Evolutionary conservation across 805 yeast species (phyloP).

Genomic region (Metschnikowia colocasiae): DNA sequence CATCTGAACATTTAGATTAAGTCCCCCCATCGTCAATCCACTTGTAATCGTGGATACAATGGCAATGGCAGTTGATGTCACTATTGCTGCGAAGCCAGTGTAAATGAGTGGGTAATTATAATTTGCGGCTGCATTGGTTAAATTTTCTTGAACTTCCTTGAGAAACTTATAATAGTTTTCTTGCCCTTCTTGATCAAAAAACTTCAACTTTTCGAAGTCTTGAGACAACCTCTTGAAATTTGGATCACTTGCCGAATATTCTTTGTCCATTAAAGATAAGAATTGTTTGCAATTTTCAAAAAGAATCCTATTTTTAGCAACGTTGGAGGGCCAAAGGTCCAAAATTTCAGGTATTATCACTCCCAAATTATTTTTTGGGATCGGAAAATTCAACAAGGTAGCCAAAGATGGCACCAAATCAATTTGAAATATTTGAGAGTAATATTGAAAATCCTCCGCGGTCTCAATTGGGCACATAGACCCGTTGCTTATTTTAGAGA

Average conservation of each 20-base stretch:
- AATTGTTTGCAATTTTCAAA: slow-evolving; percentile 59
- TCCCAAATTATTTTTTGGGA: slow-evolving; percentile 76
- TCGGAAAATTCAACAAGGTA: slow-evolving; percentile 56
- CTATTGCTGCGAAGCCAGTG: slow-evolving; percentile 15
- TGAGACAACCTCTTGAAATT: slow-evolving; percentile 15
- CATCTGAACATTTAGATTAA: neutral
- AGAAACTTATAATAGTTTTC: slow-evolving; percentile 37
- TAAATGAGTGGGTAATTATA: slow-evolving; percentile 56
- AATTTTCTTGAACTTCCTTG: slow-evolving; percentile 41
- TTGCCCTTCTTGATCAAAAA: slow-evolving; percentile 11
- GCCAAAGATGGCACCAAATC: slow-evolving; percentile 73
- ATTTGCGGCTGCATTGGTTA: slow-evolving; percentile 65
- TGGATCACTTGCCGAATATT: slow-evolving; percentile 22
- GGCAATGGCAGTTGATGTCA: neutral
- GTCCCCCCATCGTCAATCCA: neutral
- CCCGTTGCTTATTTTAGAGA: slow-evolving; percentile 27
- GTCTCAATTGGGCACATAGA: slow-evolving; percentile 36
- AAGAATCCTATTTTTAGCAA: slow-evolving; percentile 35
- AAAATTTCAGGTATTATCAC: slow-evolving; percentile 58
- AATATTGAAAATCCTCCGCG: slow-evolving; percentile 50
- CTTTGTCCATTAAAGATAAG: slow-evolving; percentile 43
- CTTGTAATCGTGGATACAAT: neutral
- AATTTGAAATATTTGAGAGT: slow-evolving; percentile 54
- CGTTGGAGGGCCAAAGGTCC: slow-evolving; percentile 41
- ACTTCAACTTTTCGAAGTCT: slow-evolving; percentile 6